Percentiles rank a stretch among this genome's conserved stretches.
These are phyloP conservation scores for Tardiomyces depauwii DNA, from an alignment of 1,139 yeast genomes.

Conservation along the genomic window DNA sequence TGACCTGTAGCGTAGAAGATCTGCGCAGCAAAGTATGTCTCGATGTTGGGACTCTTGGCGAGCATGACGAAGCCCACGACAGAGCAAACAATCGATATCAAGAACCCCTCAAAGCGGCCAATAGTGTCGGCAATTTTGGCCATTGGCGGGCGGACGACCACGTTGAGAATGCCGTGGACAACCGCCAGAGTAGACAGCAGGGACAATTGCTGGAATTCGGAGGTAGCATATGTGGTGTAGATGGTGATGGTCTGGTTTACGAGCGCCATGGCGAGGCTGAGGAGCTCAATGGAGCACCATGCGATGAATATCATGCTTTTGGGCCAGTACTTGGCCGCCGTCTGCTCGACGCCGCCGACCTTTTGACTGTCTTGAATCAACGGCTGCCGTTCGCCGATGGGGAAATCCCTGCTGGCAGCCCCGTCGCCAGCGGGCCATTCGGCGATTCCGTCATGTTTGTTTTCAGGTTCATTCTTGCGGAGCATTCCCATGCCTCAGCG, in stretches of 20 bases:
- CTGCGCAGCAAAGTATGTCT: conserved; percentile 25
- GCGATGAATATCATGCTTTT: conserved; percentile 14
- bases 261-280: conserved; percentile 30
- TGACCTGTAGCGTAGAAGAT: conserved; percentile 28
- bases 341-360: too few relatives aligned
- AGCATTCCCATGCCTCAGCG: too few relatives aligned
- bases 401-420: too few relatives aligned
- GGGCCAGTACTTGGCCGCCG: conserved; percentile 10
- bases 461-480: too few relatives aligned
- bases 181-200: conserved; percentile 31
- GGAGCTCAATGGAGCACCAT: conserved; percentile 25
- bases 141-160: conserved; percentile 30
- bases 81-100: conserved; percentile 21
- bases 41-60: conserved; percentile 24
- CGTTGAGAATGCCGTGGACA: conserved; percentile 30
- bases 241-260: conserved; percentile 29
- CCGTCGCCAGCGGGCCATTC: too few relatives aligned
- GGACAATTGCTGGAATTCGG: conserved; percentile 29
- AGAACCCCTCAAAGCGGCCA: conserved; percentile 32
- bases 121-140: conserved; percentile 31
- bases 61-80: conserved; percentile 25
- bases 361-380: too few relatives aligned
- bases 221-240: conserved; percentile 32
- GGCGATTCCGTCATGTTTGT: too few relatives aligned
- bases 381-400: too few relatives aligned